Evolutionary conservation across 139 green algal genomes (phyloP), one percentile per base, ranked within the genome.

Genomic region (Picochlorum sp.): DNA sequence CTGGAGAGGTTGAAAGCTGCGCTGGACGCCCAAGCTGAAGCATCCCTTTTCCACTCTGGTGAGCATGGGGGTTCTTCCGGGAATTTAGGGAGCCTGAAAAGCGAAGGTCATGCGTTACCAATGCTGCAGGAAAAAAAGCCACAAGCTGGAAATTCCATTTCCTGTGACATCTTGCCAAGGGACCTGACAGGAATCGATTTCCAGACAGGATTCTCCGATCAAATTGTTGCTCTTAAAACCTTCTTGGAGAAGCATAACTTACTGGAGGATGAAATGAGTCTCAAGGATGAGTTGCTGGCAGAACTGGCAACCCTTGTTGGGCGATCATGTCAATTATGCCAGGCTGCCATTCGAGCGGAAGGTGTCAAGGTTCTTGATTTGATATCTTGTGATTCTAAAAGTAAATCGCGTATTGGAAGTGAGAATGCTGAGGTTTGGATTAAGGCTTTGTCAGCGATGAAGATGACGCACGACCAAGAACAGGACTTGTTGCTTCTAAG

Each of bases 321-420:
- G n/a, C 51, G 45, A 36, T 52, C 22, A 61, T 75, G 68, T 50
- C 68, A 75, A 47, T 50, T 73, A 40, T 74, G 68, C 35, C 68
- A 75, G 36, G 63, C 63, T 13, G 68, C 63, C 3, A 41, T 73
- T 26, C 54, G 67, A 9, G 59, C 59, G 24, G 59, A 68, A 40
- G 66, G 66, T 16, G 52, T 57, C n/a, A n/a, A 33, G 9, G 66
- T 73, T 6, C 51, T 64, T 24, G 59, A 68, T 30, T 50, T 73
- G 7, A 68, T 73, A 30, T 32, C n/a, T 40, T 29, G 25, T 3
- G 57, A 72, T 35, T 57, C 57, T 3, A 24, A 20, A 36, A n/a
- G n/a, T n/a, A 30, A 20, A 32, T 30, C 16, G 25, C 30, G 22
- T 30, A 37, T 24, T 28, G 32, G 16, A n/a, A 39, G 7, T 8